Evolutionary conservation across 179 eudicot species (phyloP), one percentile per base, ranked within the genome.

Genomic region (Patellifolia procumbens): DNA sequence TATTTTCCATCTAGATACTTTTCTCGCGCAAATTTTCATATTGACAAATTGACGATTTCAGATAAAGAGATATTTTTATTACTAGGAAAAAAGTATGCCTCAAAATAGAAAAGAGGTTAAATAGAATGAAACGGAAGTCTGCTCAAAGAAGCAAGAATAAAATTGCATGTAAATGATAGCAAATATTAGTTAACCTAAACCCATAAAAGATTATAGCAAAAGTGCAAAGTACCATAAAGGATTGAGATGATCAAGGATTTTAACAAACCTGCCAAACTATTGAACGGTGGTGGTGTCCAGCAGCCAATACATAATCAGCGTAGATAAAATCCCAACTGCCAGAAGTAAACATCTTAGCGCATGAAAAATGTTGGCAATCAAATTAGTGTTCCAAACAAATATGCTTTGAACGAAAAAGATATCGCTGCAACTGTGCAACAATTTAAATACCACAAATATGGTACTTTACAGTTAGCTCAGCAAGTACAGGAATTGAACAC

Each of bases 281-380:
- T 59, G 96, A 89, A 48, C 99, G 90, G 68, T 91, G 97, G 81
- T 91, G 97, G 82, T 81, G 81, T 76, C 99, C 99, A 45, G 99
- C 97, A 52, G 86, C 99, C 97, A 95, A 92, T 42, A 95, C 95
- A 81, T 95, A 95, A 84, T 95, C 99, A 29, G 99, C 97, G 76
- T 95, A 95, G 62, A 95, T 95, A 83, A 95, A 95, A 83, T 95
- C 99, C 99, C 99, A 95, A 80, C 99, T 95, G 86, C 81, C 69
- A 73, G 1, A 45, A 42, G 68, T 76, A 74, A 22, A 43, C 16
- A 52, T 10, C 17, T 58, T 34, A 82, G 68, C 37, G 69, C 82
- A 71, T 4, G 70, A 63, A 58, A 59, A 20, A 32, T 39, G 29
- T 72, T 24, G 16, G 43, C 55, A 79, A 29, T 24, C 55, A 48